Evolutionary conservation across 306 rosid species (phyloP).

Genomic region (Casuarina equisetifolia): DNA sequence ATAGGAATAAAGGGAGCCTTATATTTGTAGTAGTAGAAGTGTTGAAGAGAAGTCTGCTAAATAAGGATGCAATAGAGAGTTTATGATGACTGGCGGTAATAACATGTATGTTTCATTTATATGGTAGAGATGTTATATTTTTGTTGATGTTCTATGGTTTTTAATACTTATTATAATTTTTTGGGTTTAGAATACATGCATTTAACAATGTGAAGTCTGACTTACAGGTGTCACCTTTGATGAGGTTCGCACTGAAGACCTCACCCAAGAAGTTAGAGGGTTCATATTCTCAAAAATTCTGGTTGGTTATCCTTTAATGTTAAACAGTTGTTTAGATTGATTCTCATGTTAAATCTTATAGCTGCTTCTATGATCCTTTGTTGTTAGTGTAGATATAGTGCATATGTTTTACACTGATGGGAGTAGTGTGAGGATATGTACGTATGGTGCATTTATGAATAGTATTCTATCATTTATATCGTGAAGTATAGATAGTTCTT

Average conservation of each 20-base stretch:
- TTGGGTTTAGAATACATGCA: not conserved
- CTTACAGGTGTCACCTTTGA: slow-evolving; percentile 82
- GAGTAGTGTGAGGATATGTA: not conserved
- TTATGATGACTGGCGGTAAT: not conserved
- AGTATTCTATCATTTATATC: not conserved
- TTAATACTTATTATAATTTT: not conserved
- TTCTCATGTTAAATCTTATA: not conserved
- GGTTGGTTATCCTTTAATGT: slow-evolving; percentile 54
- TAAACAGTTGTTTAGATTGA: slow-evolving; percentile 11
- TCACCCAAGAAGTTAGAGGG: slow-evolving; percentile 98
- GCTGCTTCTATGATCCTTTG: not conserved
- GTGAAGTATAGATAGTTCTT: too few relatives aligned
- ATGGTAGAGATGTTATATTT: not conserved
- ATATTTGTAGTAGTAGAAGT: not conserved
- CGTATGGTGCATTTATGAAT: not conserved
- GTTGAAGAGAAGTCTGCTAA: not conserved
- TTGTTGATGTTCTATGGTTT: not conserved
- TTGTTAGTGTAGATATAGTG: not conserved
- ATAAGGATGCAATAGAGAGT: not conserved
- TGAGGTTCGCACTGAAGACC: slow-evolving; percentile 97
- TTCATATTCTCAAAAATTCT: slow-evolving; percentile 92
- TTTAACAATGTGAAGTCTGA: slow-evolving; percentile 23
- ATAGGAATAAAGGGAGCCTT: not conserved
- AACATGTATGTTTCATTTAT: not conserved
- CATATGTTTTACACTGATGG: not conserved